These are phyloP conservation scores for Achlya hypogyna DNA, from an alignment of 352 stramenopile species.

Conservation along the genomic window DNA sequence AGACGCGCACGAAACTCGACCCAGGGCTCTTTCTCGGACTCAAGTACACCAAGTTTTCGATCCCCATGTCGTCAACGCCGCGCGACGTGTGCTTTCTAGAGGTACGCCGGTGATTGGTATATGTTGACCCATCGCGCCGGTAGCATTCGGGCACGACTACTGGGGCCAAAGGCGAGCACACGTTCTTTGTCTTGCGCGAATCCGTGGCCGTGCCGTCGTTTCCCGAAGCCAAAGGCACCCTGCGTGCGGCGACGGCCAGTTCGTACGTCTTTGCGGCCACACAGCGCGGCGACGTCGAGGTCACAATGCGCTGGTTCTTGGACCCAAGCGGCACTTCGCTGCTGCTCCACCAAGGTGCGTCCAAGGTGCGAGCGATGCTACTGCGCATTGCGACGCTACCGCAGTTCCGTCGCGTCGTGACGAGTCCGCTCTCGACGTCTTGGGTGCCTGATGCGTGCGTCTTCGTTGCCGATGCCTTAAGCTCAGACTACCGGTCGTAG, in stretches of 20 bases:
- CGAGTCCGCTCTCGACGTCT: not conserved
- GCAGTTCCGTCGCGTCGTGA: not conserved
- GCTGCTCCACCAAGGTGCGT: not conserved
- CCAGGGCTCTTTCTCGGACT: constrained; percentile 5
- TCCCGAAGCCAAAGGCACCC: not conserved
- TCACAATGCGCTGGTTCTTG: not conserved
- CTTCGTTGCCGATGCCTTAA: not conserved
- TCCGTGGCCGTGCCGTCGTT: not conserved
- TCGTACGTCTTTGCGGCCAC: not conserved
- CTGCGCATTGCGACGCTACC: not conserved
- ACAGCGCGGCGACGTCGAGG: not conserved
- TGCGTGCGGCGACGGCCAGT: not conserved
- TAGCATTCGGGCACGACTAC: constrained; percentile 5
- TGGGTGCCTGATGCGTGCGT: constrained; percentile 15
- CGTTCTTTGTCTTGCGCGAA: constrained; percentile 8
- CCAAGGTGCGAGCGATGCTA: not conserved
- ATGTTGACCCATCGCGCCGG: not conserved
- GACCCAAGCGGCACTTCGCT: not conserved
- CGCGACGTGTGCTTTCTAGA: constrained; percentile 7
- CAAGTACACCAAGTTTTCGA: constrained; percentile 12
- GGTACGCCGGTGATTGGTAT: not conserved
- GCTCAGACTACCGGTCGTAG: not conserved
- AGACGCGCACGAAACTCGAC: not conserved
- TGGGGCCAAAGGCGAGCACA: not conserved
- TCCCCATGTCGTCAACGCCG: constrained; percentile 1